These are phyloP conservation scores for Salix dunnii DNA, from an alignment of 345 rosid species.

Conservation along the genomic window DNA sequence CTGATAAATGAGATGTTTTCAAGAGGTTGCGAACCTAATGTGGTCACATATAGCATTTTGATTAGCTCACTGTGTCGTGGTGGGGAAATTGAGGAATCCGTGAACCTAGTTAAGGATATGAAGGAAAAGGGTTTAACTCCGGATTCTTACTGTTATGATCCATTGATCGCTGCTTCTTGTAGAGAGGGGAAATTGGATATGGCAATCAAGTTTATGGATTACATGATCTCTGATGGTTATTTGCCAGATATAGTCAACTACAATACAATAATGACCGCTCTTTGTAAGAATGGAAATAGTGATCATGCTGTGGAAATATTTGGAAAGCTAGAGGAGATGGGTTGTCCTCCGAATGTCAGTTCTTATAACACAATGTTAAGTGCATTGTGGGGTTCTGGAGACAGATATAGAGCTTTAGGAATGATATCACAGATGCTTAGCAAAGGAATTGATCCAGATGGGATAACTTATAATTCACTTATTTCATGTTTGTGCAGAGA, in stretches of 20 bases:
- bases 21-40: constrained; percentile 52
- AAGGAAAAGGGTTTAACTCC: constrained; percentile 60
- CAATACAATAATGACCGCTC: constrained; percentile 60
- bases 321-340: constrained; percentile 55
- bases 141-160: constrained; percentile 75
- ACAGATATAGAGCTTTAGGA: constrained; percentile 49
- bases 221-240: constrained; percentile 76
- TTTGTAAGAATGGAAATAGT: constrained; percentile 67
- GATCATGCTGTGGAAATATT: constrained; percentile 76
- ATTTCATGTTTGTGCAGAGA: constrained; percentile 84
- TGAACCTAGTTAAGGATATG: constrained; percentile 53
- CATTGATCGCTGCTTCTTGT: constrained; percentile 73
- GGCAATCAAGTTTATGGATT: constrained; percentile 68
- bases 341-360: constrained; percentile 71
- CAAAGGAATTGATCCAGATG: constrained; percentile 63
- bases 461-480: constrained; percentile 73
- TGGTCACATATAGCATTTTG: constrained; percentile 70
- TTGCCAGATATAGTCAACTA: constrained; percentile 80
- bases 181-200: constrained; percentile 63
- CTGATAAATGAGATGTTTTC: constrained; percentile 58
- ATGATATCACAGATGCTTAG: constrained; percentile 64
- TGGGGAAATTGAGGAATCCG: constrained; percentile 57
- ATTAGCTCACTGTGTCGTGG: constrained; percentile 63
- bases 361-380: constrained; percentile 86
- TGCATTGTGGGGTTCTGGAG: constrained; percentile 68